Conservation (phyloP, 2,329 filamentous ascomycete genomes). For the Leptographium radiaticola region DNA sequence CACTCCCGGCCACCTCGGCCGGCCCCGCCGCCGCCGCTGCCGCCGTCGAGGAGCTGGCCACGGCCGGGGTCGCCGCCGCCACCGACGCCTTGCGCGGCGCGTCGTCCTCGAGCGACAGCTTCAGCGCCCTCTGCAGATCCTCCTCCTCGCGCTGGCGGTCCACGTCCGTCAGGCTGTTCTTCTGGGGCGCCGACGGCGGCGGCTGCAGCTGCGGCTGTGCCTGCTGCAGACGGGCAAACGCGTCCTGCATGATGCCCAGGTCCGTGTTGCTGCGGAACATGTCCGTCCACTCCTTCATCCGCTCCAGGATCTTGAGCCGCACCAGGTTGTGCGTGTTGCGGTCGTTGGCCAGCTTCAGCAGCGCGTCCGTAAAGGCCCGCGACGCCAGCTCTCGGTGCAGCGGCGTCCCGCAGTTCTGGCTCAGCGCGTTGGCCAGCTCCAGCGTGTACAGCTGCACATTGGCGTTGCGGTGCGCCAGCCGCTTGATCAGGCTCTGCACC, state of each 20-base stretch:
- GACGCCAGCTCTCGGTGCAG: conserved; percentile 86
- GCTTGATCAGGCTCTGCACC: conserved; percentile 80
- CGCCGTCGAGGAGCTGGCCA: background rate
- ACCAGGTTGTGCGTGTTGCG: conserved; percentile 93
- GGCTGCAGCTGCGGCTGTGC: conserved; percentile 72
- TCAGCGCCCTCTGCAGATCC: conserved; percentile 90
- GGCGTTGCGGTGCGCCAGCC: conserved; percentile 83
- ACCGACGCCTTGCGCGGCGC: conserved; percentile 39
- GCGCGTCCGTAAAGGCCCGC: conserved; percentile 84
- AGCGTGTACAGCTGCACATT: conserved; percentile 94
- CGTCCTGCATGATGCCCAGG: conserved; percentile 93
- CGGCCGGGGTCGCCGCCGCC: conserved; percentile 12
- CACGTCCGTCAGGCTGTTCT: conserved; percentile 77
- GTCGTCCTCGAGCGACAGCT: conserved; percentile 85
- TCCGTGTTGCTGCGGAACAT: conserved; percentile 87
- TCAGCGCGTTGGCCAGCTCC: conserved; percentile 82
- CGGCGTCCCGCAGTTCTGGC: conserved; percentile 76
- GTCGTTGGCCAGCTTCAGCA: conserved; percentile 82
- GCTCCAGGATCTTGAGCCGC: conserved; percentile 91
- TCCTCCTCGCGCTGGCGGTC: conserved; percentile 95
- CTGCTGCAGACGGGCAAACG: conserved; percentile 75
- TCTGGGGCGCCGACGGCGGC: conserved; percentile 82
- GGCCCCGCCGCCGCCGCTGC: conserved; percentile 28
- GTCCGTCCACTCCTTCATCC: conserved; percentile 91
- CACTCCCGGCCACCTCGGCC: conserved; percentile 23